These are phyloP conservation scores for Eudorina sp. DNA, from an alignment of 139 green algal species.

Conservation along the genomic window DNA sequence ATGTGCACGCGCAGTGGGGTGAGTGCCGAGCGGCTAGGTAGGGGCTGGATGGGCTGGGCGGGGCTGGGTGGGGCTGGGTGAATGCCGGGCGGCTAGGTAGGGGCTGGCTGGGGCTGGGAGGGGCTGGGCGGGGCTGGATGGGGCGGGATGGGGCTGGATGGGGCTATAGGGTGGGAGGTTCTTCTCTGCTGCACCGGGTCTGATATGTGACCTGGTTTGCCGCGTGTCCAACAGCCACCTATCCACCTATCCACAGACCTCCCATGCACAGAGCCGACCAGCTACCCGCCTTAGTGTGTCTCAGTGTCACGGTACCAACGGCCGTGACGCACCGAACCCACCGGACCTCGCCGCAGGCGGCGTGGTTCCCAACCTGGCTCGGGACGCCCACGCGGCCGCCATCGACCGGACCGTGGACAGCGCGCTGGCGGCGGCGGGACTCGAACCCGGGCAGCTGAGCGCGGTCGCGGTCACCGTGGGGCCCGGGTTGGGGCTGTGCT, in stretches of 20 bases:
- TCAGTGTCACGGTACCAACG: too few species aligned
- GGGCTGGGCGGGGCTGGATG: neutral
- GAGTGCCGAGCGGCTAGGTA: conserved; percentile 23
- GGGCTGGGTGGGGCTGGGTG: neutral
- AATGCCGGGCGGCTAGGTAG: neutral
- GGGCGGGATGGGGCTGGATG: neutral
- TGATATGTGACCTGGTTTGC: too few species aligned
- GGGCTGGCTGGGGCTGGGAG: neutral
- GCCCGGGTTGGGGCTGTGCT: conserved; percentile 94
- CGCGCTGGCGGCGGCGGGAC: conserved; percentile 74
- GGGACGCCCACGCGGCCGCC: conserved; percentile 89
- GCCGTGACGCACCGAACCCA: too few species aligned
- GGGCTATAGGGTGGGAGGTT: too few species aligned
- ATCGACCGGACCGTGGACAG: conserved; percentile 91
- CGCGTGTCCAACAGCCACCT: too few species aligned
- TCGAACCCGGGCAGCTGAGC: conserved; percentile 70
- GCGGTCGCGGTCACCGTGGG: conserved; percentile 96
- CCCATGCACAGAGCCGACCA: too few species aligned
- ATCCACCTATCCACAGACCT: too few species aligned
- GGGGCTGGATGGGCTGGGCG: neutral
- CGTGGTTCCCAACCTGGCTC: conserved; percentile 94
- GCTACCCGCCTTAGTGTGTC: too few species aligned
- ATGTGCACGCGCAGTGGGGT: conserved; percentile 92
- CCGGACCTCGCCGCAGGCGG: conserved; percentile 70
- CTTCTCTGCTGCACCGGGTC: too few species aligned